phyloP scores from a whole-genome alignment of 345 rosid genomes.

The Acer campestre region DNA sequence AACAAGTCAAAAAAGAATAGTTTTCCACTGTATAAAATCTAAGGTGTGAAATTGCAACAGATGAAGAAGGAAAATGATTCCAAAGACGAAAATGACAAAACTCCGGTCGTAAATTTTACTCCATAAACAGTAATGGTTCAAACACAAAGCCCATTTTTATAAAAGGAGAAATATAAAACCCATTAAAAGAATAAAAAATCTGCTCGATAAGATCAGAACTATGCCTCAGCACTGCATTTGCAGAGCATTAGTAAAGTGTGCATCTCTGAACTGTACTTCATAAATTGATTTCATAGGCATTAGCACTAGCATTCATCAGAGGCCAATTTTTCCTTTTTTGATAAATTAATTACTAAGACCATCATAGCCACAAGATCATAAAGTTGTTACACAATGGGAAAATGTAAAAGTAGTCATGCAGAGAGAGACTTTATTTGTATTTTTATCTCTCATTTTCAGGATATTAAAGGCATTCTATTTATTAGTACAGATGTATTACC shows the following conservation, averaged over 20 bases:
- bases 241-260: neutral
- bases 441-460: neutral
- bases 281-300: neutral
- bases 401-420: neutral
- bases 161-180: neutral
- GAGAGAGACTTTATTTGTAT: neutral
- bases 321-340: neutral
- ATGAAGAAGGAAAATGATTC: constrained; percentile 5
- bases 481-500: constrained; percentile 41
- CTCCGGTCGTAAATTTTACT: neutral
- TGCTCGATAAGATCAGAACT: neutral
- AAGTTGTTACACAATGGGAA: neutral
- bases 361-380: neutral
- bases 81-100: constrained; percentile 18
- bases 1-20: constrained; percentile 11
- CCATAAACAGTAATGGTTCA: neutral
- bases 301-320: neutral
- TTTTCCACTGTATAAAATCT: neutral
- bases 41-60: neutral
- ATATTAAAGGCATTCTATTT: neutral
- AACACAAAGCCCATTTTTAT: neutral
- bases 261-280: neutral
- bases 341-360: neutral
- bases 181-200: neutral
- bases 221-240: neutral